A percentile compares a stretch with the other conserved stretches of the same genome.
These are phyloP conservation scores for Diospyros kaki DNA, from an alignment of 148 eudicot genomes.

Conservation along the genomic window DNA sequence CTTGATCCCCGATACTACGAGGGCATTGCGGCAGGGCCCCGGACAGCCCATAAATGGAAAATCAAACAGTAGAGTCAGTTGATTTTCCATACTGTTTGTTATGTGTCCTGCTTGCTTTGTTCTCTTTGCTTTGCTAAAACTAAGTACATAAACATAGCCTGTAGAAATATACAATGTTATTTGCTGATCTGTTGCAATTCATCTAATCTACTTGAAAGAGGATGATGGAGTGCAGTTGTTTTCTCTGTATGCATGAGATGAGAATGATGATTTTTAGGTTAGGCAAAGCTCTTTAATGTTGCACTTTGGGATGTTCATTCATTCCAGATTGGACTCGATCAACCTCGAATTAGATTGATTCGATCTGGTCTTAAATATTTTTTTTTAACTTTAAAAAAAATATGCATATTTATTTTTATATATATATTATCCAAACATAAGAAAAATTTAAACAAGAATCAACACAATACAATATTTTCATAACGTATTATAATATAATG, in stretches of 20 bases:
- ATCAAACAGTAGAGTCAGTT: slow-evolving; percentile 36
- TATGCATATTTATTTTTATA: too few relatives aligned
- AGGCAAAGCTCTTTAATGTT: neutral
- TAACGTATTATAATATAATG: too few relatives aligned
- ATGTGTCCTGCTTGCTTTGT: neutral
- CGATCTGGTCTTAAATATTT: too few relatives aligned
- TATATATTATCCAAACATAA: too few relatives aligned
- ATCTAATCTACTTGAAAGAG: neutral
- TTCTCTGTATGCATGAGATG: neutral
- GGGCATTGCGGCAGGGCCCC: slow-evolving; percentile 67
- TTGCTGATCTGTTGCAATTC: neutral
- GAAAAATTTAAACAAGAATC: too few relatives aligned
- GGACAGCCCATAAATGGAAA: slow-evolving; percentile 88
- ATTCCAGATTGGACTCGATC: too few relatives aligned
- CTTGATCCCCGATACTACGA: slow-evolving; percentile 69
- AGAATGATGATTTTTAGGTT: neutral
- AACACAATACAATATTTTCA: too few relatives aligned
- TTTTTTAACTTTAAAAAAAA: too few relatives aligned
- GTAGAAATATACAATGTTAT: too few relatives aligned
- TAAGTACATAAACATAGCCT: too few relatives aligned
- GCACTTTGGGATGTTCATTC: neutral
- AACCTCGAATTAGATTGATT: too few relatives aligned
- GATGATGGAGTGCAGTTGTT: neutral
- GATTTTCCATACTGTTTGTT: neutral
- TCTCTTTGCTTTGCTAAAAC: neutral